Evolutionary conservation across 1,139 yeast species (phyloP).

Genomic region (Kodamaea fungicola): DNA sequence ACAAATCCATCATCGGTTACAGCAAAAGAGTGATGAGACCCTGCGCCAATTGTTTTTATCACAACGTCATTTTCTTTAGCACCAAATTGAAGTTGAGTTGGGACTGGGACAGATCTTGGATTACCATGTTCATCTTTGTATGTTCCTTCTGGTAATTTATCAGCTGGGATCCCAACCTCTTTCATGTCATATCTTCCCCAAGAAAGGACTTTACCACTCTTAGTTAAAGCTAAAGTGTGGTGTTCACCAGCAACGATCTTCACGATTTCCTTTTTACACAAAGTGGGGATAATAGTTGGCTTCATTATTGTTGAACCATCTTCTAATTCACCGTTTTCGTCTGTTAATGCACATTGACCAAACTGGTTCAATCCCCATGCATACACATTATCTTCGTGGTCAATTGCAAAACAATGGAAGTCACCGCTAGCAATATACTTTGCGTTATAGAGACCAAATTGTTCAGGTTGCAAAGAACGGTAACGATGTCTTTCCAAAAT

Average conservation of each 20-base stretch:
- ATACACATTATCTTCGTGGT: slow-evolving; percentile 62
- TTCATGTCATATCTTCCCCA: slow-evolving; percentile 95
- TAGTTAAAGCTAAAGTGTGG: slow-evolving; percentile 75
- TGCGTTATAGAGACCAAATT: slow-evolving; percentile 73
- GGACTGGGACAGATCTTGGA: slow-evolving; percentile 83
- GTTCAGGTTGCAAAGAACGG: slow-evolving; percentile 70
- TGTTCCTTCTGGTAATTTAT: slow-evolving; percentile 60
- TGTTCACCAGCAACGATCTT: slow-evolving; percentile 92
- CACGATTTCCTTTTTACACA: slow-evolving; percentile 54
- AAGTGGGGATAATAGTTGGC: slow-evolving; percentile 67
- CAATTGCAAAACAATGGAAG: slow-evolving; percentile 92
- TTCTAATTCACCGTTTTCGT: slow-evolving; percentile 48
- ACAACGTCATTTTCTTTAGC: slow-evolving; percentile 28
- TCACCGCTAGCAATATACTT: slow-evolving; percentile 89
- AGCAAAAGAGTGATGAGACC: slow-evolving; percentile 91
- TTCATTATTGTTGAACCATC: slow-evolving; percentile 80
- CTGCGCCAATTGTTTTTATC: slow-evolving; percentile 68
- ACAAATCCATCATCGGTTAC: slow-evolving; percentile 79
- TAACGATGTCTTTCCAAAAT: slow-evolving; percentile 73
- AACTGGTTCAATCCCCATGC: slow-evolving; percentile 97
- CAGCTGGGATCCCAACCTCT: slow-evolving; percentile 76
- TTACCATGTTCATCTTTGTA: slow-evolving; percentile 77
- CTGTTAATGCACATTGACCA: slow-evolving; percentile 89
- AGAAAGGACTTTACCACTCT: slow-evolving; percentile 67
- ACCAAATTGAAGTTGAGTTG: slow-evolving; percentile 56